Conservation (phyloP, 148 eudicot genomes). For the Beta vulgaris region DNA sequence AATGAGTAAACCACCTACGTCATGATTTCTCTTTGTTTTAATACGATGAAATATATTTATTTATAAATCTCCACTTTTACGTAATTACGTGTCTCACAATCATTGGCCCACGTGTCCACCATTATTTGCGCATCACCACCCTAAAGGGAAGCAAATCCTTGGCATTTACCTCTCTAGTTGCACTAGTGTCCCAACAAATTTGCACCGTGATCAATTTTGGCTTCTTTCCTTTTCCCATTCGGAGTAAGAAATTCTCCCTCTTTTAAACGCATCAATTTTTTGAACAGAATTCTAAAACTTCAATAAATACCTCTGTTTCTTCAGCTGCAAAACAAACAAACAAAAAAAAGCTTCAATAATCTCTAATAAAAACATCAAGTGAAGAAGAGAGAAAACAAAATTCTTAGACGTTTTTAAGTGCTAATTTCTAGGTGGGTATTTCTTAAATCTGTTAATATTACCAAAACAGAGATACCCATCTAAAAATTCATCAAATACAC, state of each 20-base stretch:
- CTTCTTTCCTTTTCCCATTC: neutral
- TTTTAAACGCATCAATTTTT: neutral
- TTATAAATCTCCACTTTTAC: neutral
- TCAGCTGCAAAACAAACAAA: too few species aligned
- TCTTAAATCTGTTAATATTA: neutral
- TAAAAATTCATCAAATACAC: neutral
- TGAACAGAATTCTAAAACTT: neutral
- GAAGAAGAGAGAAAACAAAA: neutral
- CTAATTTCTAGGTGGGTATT: neutral
- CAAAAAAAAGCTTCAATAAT: constrained; percentile 7
- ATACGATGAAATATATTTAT: too few species aligned
- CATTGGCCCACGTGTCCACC: constrained; percentile 28
- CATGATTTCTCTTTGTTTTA: too few species aligned
- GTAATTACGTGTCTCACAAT: neutral
- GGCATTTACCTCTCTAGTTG: constrained; percentile 25
- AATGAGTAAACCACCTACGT: too few species aligned
- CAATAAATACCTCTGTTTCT: too few species aligned
- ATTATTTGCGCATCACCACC: constrained; percentile 4
- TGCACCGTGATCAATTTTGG: constrained; percentile 19
- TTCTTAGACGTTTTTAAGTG: neutral
- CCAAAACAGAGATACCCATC: neutral
- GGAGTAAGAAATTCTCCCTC: neutral
- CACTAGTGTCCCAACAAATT: constrained; percentile 24
- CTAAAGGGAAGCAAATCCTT: constrained; percentile 13
- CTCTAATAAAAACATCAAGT: neutral